Conservation (phyloP, 2,329 filamentous ascomycete species). For the Trichoderma cornu-damae region DNA sequence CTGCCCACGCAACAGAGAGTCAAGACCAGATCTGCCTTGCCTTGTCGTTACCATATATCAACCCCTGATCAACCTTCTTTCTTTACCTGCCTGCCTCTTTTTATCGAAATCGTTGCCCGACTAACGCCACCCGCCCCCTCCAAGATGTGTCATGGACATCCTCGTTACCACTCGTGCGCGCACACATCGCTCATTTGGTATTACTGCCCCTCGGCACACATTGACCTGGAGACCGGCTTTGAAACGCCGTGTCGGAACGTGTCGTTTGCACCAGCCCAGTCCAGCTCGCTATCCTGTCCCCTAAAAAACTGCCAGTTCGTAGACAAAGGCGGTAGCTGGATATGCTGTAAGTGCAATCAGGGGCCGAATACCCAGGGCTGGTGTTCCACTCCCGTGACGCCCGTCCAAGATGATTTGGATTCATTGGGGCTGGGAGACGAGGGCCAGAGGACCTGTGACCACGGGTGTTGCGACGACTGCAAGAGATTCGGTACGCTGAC, state of each 20-base stretch:
- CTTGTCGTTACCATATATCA: neutral
- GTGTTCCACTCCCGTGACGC: conserved; percentile 41
- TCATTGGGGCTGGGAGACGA: conserved; percentile 34
- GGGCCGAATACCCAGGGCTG: conserved; percentile 50
- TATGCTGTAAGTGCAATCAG: conserved; percentile 49
- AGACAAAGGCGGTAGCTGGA: conserved; percentile 46
- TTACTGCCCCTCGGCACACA: conserved; percentile 42
- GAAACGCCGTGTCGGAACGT: conserved; percentile 46
- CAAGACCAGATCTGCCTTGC: neutral
- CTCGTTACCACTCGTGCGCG: conserved; percentile 47
- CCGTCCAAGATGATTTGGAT: conserved; percentile 30
- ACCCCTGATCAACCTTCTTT: neutral
- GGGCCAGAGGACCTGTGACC: conserved; percentile 43
- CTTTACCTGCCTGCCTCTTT: neutral
- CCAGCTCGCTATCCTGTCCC: conserved; percentile 42
- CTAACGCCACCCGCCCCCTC: fast-evolving
- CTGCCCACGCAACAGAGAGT: neutral
- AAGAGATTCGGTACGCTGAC: conserved; percentile 38
- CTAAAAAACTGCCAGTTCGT: conserved; percentile 49
- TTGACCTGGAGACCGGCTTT: conserved; percentile 47
- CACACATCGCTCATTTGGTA: conserved; percentile 53
- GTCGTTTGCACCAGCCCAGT: conserved; percentile 43
- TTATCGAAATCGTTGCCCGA: neutral
- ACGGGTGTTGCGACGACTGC: conserved; percentile 49
- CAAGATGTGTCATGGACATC: conserved; percentile 52